These are phyloP conservation scores for Brassica cretica DNA, from an alignment of 345 rosid species.

Conservation along the genomic window DNA sequence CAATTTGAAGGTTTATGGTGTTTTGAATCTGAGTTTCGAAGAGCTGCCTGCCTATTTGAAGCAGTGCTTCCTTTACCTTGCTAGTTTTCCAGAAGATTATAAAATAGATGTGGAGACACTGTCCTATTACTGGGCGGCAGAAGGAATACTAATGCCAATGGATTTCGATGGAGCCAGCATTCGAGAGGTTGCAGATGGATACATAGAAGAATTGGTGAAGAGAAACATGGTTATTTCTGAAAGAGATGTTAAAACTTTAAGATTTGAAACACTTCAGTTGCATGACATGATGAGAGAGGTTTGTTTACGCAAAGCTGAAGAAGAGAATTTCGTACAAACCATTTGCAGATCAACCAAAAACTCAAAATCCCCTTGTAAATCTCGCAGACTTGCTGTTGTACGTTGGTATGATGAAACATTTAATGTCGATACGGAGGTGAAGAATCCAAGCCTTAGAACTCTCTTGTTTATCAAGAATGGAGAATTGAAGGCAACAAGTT, in stretches of 20 bases:
- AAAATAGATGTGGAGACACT: too few species aligned
- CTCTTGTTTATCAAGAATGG: too few species aligned
- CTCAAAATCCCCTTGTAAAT: too few species aligned
- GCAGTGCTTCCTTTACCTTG: too few species aligned
- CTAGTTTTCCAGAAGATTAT: too few species aligned
- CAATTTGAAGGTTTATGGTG: neutral
- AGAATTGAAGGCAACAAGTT: too few species aligned
- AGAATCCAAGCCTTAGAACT: too few species aligned
- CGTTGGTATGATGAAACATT: too few species aligned
- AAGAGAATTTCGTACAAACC: slow-evolving; percentile 18
- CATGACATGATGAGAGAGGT: neutral
- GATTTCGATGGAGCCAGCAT: slow-evolving; percentile 7
- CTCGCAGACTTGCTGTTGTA: too few species aligned
- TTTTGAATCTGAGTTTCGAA: too few species aligned
- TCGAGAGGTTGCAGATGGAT: slow-evolving; percentile 32
- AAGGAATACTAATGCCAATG: slow-evolving; percentile 33
- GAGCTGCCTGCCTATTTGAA: too few species aligned
- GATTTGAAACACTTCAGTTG: neutral
- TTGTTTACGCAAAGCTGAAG: slow-evolving; percentile 21
- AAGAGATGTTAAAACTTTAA: neutral
- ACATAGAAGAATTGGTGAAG: slow-evolving; percentile 34
- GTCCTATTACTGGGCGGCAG: slow-evolving; percentile 29
- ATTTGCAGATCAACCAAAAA: neutral
- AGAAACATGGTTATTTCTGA: neutral
- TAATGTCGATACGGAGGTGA: too few species aligned